phyloP scores from a whole-genome alignment of 441 rosid species.

The Brassica balearica region DNA sequence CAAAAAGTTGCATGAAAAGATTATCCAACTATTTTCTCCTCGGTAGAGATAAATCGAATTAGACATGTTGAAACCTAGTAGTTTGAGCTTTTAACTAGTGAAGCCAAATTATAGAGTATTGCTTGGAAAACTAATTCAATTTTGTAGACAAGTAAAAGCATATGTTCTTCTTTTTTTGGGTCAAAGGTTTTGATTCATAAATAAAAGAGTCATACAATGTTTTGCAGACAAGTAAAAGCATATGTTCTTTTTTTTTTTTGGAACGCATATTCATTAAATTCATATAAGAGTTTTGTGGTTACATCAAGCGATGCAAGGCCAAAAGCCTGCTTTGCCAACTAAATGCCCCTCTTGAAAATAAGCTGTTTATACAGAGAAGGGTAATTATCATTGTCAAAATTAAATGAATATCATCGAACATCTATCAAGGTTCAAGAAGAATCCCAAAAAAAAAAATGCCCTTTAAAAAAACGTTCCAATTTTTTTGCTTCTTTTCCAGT shows the following conservation, averaged over 20 bases:
- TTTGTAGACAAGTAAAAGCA: no score
- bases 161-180: no score
- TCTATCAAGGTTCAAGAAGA: background rate
- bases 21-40: background rate
- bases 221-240: no score
- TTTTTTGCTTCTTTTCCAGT: background rate
- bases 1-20: slow-evolving; percentile 14
- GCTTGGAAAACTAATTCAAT: slow-evolving; percentile 3
- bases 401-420: background rate
- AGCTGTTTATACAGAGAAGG: background rate
- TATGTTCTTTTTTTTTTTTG: no score
- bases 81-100: background rate
- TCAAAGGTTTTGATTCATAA: no score
- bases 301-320: no score
- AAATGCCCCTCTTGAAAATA: background rate
- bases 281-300: no score
- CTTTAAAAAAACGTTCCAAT: background rate
- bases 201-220: no score
- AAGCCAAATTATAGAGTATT: slow-evolving; percentile 1
- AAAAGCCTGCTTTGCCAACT: background rate
- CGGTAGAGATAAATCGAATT: background rate
- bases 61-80: background rate
- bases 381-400: background rate
- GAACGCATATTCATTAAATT: no score
- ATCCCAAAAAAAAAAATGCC: background rate